A percentile compares a stretch with the other conserved stretches of the same genome.
Conservation (phyloP, 306 rosid species). For the Mucuna pruriens region DNA sequence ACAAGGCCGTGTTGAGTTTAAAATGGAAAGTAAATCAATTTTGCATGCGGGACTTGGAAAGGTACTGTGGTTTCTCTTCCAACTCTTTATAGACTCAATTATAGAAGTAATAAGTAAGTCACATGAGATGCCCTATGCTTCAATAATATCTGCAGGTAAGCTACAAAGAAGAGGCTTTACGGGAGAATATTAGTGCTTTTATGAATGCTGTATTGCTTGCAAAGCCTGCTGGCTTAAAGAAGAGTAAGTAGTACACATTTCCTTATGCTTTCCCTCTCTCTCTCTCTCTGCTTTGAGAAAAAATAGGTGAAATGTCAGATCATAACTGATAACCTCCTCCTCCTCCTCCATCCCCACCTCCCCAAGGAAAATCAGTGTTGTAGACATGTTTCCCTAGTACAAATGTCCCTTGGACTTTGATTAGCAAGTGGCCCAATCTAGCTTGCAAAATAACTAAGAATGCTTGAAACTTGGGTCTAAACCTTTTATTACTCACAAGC, state of each 20-base stretch:
- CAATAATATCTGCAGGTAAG: constrained; percentile 63
- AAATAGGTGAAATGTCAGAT: constrained; percentile 8
- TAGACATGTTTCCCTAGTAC: too few relatives aligned
- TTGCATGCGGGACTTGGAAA: constrained; percentile 93
- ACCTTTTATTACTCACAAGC: too few relatives aligned
- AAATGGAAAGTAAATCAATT: constrained; percentile 92
- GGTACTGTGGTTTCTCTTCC: constrained; percentile 54
- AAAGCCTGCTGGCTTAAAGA: constrained; percentile 90
- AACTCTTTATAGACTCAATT: constrained; percentile 23
- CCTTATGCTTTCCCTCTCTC: constrained; percentile 1
- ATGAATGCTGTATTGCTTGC: constrained; percentile 85
- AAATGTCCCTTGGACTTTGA: too few relatives aligned
- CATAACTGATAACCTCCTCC: neutral
- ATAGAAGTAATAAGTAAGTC: constrained; percentile 1
- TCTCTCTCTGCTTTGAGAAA: neutral
- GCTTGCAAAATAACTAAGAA: too few relatives aligned
- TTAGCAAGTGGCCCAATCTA: too few relatives aligned
- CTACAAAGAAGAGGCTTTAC: constrained; percentile 72
- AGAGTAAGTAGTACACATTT: constrained; percentile 65
- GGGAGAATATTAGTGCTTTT: constrained; percentile 95
- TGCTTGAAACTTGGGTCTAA: too few relatives aligned
- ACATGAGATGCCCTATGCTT: constrained; percentile 2
- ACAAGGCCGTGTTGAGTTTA: constrained; percentile 84
- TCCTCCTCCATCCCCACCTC: too few relatives aligned
- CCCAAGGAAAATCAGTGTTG: too few relatives aligned